These are phyloP conservation scores for Cladosporium sphaerospermum DNA, from an alignment of 2,329 filamentous ascomycete genomes.

Conservation along the genomic window DNA sequence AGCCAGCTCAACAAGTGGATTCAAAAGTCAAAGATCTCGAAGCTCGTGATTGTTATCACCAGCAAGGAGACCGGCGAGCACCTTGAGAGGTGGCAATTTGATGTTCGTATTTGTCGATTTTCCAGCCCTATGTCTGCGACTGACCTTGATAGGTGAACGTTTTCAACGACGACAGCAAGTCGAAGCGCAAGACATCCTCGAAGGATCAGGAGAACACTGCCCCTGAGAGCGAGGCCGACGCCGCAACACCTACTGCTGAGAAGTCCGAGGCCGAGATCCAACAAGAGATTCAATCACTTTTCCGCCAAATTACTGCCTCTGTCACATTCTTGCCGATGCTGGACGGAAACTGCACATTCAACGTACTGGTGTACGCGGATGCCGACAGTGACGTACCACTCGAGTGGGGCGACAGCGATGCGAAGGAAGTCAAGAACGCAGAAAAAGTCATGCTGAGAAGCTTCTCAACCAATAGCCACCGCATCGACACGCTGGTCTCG, in stretches of 20 bases:
- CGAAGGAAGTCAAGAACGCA: conserved; percentile 89
- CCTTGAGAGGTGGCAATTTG: conserved; percentile 96
- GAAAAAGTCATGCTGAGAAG: conserved; percentile 93
- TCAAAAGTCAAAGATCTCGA: conserved; percentile 92
- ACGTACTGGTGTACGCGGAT: conserved; percentile 95
- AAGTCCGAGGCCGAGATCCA: conserved; percentile 95
- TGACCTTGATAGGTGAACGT: conserved; percentile 22
- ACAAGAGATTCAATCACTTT: conserved; percentile 90
- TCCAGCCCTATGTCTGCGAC: too few relatives aligned
- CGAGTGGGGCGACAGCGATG: conserved; percentile 97
- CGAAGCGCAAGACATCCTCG: conserved; percentile 26
- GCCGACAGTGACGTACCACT: conserved; percentile 94
- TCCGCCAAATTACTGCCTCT: conserved; percentile 94
- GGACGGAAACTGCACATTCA: conserved; percentile 93
- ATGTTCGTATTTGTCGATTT: conserved; percentile 48
- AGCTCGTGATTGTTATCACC: conserved; percentile 92
- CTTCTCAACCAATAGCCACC: conserved; percentile 91
- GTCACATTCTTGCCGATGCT: conserved; percentile 95
- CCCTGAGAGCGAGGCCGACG: conserved; percentile 16
- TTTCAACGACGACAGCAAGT: conserved; percentile 36
- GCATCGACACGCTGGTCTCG: conserved; percentile 91
- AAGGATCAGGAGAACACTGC: conserved; percentile 65
- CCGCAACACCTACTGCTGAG: conserved; percentile 40
- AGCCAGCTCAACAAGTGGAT: conserved; percentile 96
- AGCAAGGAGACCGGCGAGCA: conserved; percentile 95